phyloP scores from a whole-genome alignment of 2,329 filamentous ascomycete species.

The Curvularia lunata region DNA sequence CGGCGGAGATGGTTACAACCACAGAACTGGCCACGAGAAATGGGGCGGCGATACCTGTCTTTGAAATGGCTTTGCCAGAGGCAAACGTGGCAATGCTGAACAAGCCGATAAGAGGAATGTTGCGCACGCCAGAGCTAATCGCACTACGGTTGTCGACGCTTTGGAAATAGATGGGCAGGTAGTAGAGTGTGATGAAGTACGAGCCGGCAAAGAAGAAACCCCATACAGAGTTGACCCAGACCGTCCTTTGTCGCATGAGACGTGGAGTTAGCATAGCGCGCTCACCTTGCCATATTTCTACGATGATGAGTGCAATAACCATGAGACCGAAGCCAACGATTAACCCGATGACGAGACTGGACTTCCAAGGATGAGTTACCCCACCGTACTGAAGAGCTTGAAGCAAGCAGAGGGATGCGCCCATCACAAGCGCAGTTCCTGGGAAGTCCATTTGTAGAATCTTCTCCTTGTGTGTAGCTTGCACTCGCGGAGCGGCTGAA shows the following conservation, averaged over 20 bases:
- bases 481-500: slow-evolving; percentile 25
- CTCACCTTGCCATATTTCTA: neutral
- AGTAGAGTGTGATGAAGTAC: slow-evolving; percentile 52
- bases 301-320: neutral
- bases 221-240: neutral
- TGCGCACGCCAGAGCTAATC: slow-evolving; percentile 50
- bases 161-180: slow-evolving; percentile 60
- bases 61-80: slow-evolving; percentile 1
- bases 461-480: slow-evolving; percentile 44
- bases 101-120: slow-evolving; percentile 51
- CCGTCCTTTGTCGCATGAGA: neutral
- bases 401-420: slow-evolving; percentile 48
- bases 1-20: slow-evolving; percentile 45
- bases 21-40: slow-evolving; percentile 39
- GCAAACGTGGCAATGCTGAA: slow-evolving; percentile 20
- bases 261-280: neutral
- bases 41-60: slow-evolving; percentile 45
- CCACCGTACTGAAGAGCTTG: slow-evolving; percentile 57
- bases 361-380: slow-evolving; percentile 29
- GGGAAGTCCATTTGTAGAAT: slow-evolving; percentile 54
- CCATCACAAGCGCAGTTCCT: slow-evolving; percentile 52
- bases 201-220: neutral
- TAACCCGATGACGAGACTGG: neutral
- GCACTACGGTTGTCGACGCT: slow-evolving; percentile 46
- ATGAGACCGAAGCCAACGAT: slow-evolving; percentile 1